phyloP scores from a whole-genome alignment of 2,329 filamentous ascomycete genomes.

The Phyllosticta citriasiana region DNA sequence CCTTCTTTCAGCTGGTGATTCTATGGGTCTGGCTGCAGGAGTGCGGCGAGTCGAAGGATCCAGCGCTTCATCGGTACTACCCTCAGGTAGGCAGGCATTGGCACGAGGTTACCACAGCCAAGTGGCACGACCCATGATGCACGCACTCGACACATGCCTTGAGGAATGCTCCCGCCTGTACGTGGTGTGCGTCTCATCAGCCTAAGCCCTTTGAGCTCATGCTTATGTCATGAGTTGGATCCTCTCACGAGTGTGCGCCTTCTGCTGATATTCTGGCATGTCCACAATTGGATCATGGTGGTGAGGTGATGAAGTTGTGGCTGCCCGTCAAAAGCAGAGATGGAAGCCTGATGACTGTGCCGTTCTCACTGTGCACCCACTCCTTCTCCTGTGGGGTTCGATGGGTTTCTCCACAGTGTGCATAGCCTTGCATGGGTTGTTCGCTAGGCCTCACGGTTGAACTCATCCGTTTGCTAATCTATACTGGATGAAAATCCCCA shows the following conservation, averaged over 20 bases:
- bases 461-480: background rate
- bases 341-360: background rate
- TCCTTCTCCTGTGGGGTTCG: background rate
- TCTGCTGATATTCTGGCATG: background rate
- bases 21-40: background rate
- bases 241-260: background rate
- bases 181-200: background rate
- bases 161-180: background rate
- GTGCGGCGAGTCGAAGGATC: background rate
- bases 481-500: background rate
- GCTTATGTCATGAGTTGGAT: background rate
- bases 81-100: background rate
- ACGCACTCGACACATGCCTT: background rate
- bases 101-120: background rate
- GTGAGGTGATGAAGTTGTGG: background rate
- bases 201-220: background rate
- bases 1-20: background rate
- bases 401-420: background rate
- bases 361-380: background rate
- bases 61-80: background rate
- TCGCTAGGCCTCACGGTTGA: background rate
- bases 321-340: background rate
- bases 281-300: background rate
- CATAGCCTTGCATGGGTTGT: background rate
- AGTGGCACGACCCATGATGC: background rate